Conservation (phyloP, 108 stramenopile species). For the Stephanodiscus triporus region DNA sequence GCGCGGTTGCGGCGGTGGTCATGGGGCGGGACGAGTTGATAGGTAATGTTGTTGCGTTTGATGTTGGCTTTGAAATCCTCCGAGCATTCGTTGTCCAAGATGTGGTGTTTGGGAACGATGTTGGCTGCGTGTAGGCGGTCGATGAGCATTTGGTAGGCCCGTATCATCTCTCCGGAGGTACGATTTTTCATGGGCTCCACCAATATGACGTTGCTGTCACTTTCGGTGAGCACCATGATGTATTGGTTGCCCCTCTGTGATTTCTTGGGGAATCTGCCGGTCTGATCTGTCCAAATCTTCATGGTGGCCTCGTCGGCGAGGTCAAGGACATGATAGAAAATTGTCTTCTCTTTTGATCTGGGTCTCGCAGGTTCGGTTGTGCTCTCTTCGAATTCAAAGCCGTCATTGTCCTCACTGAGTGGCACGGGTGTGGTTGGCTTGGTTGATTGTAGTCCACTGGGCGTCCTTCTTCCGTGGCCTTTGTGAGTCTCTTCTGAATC, state of each 20-base stretch:
- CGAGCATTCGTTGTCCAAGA: no score
- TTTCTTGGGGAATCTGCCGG: slow-evolving; percentile 33
- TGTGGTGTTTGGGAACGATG: no score
- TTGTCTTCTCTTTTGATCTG: no score
- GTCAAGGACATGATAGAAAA: no score
- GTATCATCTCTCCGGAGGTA: no score
- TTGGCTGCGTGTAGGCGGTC: no score
- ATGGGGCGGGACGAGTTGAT: slow-evolving; percentile 36
- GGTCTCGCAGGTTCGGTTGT: no score
- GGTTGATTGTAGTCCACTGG: slow-evolving; percentile 18
- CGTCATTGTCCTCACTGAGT: neutral
- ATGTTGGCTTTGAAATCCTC: neutral
- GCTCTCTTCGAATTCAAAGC: neutral
- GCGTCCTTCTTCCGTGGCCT: slow-evolving; percentile 6
- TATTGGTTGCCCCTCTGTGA: slow-evolving; percentile 46
- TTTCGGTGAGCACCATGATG: slow-evolving; percentile 43
- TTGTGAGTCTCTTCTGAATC: slow-evolving; percentile 12
- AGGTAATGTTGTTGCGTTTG: neutral
- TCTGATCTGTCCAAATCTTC: slow-evolving; percentile 48
- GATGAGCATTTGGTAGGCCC: no score
- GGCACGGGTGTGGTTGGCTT: neutral
- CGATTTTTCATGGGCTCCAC: no score
- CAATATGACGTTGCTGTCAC: slow-evolving; percentile 51
- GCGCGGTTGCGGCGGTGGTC: slow-evolving; percentile 17
- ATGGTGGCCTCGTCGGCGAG: neutral